Conservation (phyloP, 805 yeast genomes). For the Hanseniaspora clermontiae region DNA sequence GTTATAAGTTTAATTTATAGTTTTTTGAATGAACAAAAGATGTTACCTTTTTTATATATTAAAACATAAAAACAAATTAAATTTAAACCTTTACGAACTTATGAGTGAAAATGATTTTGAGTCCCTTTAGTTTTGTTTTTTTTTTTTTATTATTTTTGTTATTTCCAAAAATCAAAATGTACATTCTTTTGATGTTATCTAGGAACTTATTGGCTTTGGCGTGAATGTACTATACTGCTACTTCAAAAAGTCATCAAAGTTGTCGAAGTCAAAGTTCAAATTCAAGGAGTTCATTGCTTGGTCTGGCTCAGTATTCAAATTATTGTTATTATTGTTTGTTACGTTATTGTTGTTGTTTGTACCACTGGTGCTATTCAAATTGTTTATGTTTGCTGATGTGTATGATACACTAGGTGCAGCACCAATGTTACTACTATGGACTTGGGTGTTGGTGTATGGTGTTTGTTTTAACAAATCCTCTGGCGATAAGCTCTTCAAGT, state of each 20-base stretch:
- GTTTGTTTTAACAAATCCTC: conserved; percentile 11
- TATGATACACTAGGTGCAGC: conserved; percentile 1
- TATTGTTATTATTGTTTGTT: background rate
- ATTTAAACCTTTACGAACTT: background rate
- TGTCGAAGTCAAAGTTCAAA: conserved; percentile 12
- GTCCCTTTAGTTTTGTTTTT: background rate
- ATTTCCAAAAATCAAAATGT: no score
- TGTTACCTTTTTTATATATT: background rate
- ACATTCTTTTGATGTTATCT: no score
- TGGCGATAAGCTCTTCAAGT: conserved; percentile 7
- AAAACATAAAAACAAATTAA: background rate
- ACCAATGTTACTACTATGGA: background rate
- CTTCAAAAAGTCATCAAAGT: conserved; percentile 12
- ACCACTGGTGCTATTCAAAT: background rate
- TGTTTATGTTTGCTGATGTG: background rate
- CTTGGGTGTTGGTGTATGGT: background rate
- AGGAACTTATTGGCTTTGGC: background rate
- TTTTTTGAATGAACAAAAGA: background rate
- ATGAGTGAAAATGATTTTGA: background rate
- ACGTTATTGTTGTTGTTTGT: background rate
- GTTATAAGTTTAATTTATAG: conserved; percentile 39
- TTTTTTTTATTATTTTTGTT: no score
- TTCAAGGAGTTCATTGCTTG: background rate
- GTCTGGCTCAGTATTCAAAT: background rate
- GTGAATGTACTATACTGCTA: background rate